phyloP scores from a whole-genome alignment of 495 filamentous ascomycete species.

The Alectoria sarmentosa region DNA sequence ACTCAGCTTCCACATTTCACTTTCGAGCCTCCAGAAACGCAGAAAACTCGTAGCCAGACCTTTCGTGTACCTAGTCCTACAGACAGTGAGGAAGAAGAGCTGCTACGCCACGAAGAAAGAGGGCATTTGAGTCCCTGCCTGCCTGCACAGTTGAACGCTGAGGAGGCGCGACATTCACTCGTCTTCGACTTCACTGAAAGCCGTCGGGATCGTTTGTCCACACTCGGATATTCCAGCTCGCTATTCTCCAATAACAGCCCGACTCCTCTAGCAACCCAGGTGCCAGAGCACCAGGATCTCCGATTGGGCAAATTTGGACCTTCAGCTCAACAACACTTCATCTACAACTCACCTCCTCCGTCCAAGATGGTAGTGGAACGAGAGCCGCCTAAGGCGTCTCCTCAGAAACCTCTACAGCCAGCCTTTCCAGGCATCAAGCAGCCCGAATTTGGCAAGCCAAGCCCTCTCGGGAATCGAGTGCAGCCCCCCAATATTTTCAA shows the following conservation, averaged over 20 bases:
- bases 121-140: not conserved
- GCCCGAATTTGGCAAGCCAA: constrained; percentile 55
- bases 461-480: constrained; percentile 38
- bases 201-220: constrained; percentile 12
- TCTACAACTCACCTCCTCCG: constrained; percentile 3
- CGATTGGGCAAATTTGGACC: constrained; percentile 4
- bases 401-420: constrained; percentile 16
- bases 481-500: constrained; percentile 44
- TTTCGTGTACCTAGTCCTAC: constrained; percentile 15
- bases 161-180: constrained; percentile 16
- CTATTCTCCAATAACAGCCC: constrained; percentile 26
- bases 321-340: not conserved
- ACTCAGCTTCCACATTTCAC: constrained; percentile 3
- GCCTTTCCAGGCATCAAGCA: constrained; percentile 25
- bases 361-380: constrained; percentile 26
- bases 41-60: not conserved
- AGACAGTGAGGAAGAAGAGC: constrained; percentile 19
- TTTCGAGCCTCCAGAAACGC: not conserved
- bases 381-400: constrained; percentile 24
- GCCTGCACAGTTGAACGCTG: not conserved
- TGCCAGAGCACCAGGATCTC: not conserved
- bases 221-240: constrained; percentile 31
- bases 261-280: not conserved
- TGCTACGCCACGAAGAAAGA: not conserved
- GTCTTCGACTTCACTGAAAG: constrained; percentile 6